Conservation (phyloP, 805 yeast species). For the Wickerhamiella alocasiicola region DNA sequence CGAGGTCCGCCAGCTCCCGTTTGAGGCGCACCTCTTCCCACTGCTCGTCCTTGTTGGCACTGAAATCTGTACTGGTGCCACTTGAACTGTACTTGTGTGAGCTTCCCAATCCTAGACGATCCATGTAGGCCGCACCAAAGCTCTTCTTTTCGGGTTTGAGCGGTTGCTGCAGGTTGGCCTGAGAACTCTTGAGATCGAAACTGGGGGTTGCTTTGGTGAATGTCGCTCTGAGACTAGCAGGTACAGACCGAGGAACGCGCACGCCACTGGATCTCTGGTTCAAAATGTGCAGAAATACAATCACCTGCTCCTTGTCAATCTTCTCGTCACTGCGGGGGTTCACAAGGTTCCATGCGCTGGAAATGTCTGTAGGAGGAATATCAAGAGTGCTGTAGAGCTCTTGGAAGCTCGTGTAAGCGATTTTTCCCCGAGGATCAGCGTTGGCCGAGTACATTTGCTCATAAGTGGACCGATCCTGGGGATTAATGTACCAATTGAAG, state of each 20-base stretch:
- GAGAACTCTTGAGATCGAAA: conserved; percentile 38
- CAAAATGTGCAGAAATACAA: conserved; percentile 79
- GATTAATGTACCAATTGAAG: conserved; percentile 95
- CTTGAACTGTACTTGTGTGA: conserved; percentile 31
- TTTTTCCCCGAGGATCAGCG: conserved; percentile 67
- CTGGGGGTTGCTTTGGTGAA: conserved; percentile 76
- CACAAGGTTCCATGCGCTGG: conserved; percentile 89
- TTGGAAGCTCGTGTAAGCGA: conserved; percentile 57
- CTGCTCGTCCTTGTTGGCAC: conserved; percentile 51
- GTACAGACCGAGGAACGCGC: conserved; percentile 87
- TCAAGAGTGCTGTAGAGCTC: conserved; percentile 56
- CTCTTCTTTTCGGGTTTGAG: conserved; percentile 15
- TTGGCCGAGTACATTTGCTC: conserved; percentile 65
- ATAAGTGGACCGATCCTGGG: conserved; percentile 67
- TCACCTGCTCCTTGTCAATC: conserved; percentile 84
- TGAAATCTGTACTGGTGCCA: conserved; percentile 41
- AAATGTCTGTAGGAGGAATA: conserved; percentile 73
- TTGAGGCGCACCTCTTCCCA: conserved; percentile 85
- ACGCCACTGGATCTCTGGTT: conserved; percentile 80
- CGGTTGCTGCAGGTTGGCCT: conserved; percentile 31
- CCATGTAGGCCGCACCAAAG: conserved; percentile 26
- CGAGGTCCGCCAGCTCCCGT: conserved; percentile 66
- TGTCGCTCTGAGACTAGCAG: conserved; percentile 80
- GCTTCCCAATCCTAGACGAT: conserved; percentile 34
- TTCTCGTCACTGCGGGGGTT: conserved; percentile 81